phyloP scores from a whole-genome alignment of 441 rosid genomes.

The Eutrema salsugineum region DNA sequence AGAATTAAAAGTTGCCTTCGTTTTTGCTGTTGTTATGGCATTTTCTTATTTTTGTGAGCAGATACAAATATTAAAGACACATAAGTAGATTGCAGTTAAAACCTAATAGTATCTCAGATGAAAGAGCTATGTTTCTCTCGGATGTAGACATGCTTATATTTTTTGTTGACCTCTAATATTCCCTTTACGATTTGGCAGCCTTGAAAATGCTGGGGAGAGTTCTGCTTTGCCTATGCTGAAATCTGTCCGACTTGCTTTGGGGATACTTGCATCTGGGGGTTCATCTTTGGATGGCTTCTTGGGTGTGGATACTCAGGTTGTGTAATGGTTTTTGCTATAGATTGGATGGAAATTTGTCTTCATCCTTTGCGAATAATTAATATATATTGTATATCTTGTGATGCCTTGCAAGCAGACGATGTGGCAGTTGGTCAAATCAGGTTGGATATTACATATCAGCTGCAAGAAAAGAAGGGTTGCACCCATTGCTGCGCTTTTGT shows the following conservation, averaged over 20 bases:
- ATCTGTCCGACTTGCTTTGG: conserved; percentile 69
- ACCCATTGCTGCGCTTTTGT: conserved; percentile 87
- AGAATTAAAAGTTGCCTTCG: not conserved
- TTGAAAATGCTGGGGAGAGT: conserved; percentile 96
- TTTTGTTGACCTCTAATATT: not conserved
- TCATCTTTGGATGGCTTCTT: conserved; percentile 47
- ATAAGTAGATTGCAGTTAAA: not conserved
- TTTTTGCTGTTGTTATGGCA: not conserved
- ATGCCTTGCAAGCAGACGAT: conserved; percentile 53
- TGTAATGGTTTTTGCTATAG: not conserved
- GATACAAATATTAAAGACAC: not conserved
- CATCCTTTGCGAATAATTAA: not conserved
- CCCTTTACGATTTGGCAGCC: conserved; percentile 56
- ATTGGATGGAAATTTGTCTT: not conserved
- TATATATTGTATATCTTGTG: not conserved
- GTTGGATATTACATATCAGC: conserved; percentile 90
- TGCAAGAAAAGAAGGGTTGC: conserved; percentile 94
- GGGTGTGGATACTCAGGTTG: conserved; percentile 77
- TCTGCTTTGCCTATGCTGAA: conserved; percentile 88
- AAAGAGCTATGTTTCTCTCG: no score
- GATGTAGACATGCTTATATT: no score
- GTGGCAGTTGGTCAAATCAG: conserved; percentile 84
- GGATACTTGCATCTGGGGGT: conserved; percentile 55
- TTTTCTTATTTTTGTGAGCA: conserved; percentile 4
- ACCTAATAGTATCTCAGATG: no score